Evolutionary conservation across 2,329 filamentous ascomycete genomes (phyloP), one percentile per base, ranked within the genome.

Genomic region (Neoarthrinium moseri): DNA sequence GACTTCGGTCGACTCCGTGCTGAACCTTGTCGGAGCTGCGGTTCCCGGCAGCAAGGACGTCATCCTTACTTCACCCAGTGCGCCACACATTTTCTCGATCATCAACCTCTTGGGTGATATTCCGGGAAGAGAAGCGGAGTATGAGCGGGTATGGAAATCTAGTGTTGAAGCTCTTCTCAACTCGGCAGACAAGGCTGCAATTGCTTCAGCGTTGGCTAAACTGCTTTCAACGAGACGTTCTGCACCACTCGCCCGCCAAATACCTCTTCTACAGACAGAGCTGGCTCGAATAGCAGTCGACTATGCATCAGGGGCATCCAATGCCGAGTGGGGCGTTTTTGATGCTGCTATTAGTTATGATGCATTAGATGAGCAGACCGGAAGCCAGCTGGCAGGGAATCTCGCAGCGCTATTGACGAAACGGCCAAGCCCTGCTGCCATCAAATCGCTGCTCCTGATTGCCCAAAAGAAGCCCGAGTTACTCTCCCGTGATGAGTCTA

Each of bases 1-100:
- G 5, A 39, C 48, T 24, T 56, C 62, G 2, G 51, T 56, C 3
- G 56, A 55, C 2, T 56, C 64, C 2, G 64, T 83, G 11, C 63
- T 72, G 4, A 57, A 68, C 0, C 64, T 75, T 13, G 65, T 83
- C 3, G 62, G 65, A 2, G 52, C 55, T 1, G 81, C 87, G 33
- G 65, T 86, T 4, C 64, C 72, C 17, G 68, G 80, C 1, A 71
- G 84, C 49, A 70, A 86, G 12, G 70, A 78, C 0, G 66, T 71
- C 2, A 68, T 94, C 13, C 66, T 91, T 3, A 66, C 77, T 2
- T 91, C 89, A 0, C 80, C 87, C 0, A 91, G 89, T 1, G 80
- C 81, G 0, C 65, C 77, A 2, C 77, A 84, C 41, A 64, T 96
- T 0, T 70, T 91, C 6, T 78, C 83, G 0, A 80, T 83, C 10